phyloP scores from a whole-genome alignment of 805 yeast species.

The Grigorovia transvaalensis region DNA sequence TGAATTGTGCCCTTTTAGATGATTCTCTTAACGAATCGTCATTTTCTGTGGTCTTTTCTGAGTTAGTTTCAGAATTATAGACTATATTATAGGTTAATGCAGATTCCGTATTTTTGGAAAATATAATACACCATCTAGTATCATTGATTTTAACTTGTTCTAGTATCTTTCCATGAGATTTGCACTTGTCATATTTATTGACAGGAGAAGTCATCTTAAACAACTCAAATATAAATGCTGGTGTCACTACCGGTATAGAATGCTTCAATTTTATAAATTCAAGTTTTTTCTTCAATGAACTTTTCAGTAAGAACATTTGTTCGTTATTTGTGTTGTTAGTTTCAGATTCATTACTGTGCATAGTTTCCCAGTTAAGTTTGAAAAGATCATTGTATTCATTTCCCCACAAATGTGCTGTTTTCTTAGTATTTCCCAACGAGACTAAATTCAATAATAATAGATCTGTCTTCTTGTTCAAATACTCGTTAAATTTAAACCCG shows the following conservation, averaged over 20 bases:
- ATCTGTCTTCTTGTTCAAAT: conserved; percentile 24
- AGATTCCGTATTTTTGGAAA: conserved; percentile 19
- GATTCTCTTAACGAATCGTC: not conserved
- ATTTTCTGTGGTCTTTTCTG: not conserved
- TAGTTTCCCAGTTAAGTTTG: conserved; percentile 1
- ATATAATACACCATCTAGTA: conserved; percentile 26
- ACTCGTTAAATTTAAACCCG: conserved; percentile 19
- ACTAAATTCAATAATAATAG: conserved; percentile 23
- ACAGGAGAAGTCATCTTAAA: conserved; percentile 8
- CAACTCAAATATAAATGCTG: conserved; percentile 23
- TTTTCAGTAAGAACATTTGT: conserved; percentile 20
- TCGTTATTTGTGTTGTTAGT: conserved; percentile 6
- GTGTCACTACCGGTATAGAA: conserved; percentile 25
- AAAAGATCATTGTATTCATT: conserved; percentile 24
- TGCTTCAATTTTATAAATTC: conserved; percentile 23
- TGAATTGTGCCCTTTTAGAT: not conserved
- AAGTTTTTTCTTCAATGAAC: conserved; percentile 27
- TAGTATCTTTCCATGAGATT: not conserved
- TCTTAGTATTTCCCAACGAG: conserved; percentile 20
- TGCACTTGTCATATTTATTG: not conserved
- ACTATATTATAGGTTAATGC: conserved; percentile 14
- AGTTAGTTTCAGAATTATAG: not conserved
- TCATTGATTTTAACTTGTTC: conserved; percentile 15
- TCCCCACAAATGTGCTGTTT: conserved; percentile 20
- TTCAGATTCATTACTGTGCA: not conserved